These are phyloP conservation scores for Metschnikowia proteae DNA, from an alignment of 805 yeast genomes.

Conservation along the genomic window DNA sequence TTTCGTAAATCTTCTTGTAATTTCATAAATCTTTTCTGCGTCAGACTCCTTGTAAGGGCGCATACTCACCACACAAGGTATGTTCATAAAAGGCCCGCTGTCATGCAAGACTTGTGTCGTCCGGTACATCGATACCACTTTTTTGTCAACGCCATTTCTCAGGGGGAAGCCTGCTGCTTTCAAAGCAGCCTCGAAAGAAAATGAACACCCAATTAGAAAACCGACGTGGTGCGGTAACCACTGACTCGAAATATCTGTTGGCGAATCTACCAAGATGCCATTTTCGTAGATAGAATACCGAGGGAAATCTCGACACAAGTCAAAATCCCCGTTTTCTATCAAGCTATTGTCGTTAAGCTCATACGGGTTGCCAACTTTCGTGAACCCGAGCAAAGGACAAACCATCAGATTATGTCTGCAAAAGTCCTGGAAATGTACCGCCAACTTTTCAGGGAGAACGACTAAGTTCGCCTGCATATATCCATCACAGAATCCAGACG, in stretches of 20 bases:
- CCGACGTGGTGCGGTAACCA: constrained; percentile 38
- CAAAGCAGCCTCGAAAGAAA: constrained; percentile 37
- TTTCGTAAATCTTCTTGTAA: constrained; percentile 26
- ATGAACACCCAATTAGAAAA: constrained; percentile 42
- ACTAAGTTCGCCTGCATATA: constrained; percentile 38
- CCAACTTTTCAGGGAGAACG: constrained; percentile 30
- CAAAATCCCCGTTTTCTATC: constrained; percentile 17
- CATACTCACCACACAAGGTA: constrained; percentile 41
- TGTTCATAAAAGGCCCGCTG: constrained; percentile 27
- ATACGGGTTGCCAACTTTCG: constrained; percentile 23
- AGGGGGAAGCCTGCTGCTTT: constrained; percentile 27
- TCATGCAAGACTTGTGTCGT: constrained; percentile 16
- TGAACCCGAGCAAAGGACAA: constrained; percentile 33
- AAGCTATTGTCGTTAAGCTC: constrained; percentile 4
- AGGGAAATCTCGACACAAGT: constrained; percentile 34
- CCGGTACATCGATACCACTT: constrained; percentile 14
- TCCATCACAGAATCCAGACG: constrained; percentile 21
- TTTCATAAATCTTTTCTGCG: constrained; percentile 26
- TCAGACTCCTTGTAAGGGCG: constrained; percentile 32
- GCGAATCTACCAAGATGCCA: constrained; percentile 24
- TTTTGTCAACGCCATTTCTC: constrained; percentile 16
- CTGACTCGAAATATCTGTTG: constrained; percentile 22
- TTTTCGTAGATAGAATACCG: constrained; percentile 30
- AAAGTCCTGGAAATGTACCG: constrained; percentile 31
- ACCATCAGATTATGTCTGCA: constrained; percentile 39